A percentile compares a stretch with the other conserved stretches of the same genome.
phyloP scores from a whole-genome alignment of 108 stramenopile genomes.

The Nitzschia sp. region DNA sequence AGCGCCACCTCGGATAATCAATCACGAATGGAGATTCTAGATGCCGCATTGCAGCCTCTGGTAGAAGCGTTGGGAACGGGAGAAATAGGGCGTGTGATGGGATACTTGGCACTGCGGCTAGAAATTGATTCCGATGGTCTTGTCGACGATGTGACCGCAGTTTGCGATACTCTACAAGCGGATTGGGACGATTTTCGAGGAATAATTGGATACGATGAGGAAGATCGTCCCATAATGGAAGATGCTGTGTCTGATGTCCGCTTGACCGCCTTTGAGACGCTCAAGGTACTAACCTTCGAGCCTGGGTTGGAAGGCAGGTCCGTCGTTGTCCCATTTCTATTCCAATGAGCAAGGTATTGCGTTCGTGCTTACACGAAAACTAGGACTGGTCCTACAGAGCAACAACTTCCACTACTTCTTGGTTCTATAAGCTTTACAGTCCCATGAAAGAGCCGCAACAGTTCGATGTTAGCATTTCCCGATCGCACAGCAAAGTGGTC shows the following conservation, averaged over 20 bases:
- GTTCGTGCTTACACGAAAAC: no score
- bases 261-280: slow-evolving; percentile 27
- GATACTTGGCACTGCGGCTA: slow-evolving; percentile 37
- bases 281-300: slow-evolving; percentile 27
- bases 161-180: slow-evolving; percentile 42
- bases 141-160: slow-evolving; percentile 22
- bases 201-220: slow-evolving; percentile 40
- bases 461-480: no score
- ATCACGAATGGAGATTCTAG: not conserved
- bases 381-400: no score
- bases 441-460: no score
- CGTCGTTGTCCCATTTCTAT: slow-evolving; percentile 39
- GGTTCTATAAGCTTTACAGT: no score
- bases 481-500: not conserved
- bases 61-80: slow-evolving; percentile 30
- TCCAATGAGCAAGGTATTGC: slow-evolving; percentile 28
- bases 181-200: slow-evolving; percentile 36
- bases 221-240: slow-evolving; percentile 30
- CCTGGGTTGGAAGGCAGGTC: slow-evolving; percentile 11
- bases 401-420: no score
- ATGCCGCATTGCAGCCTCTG: slow-evolving; percentile 21
- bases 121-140: slow-evolving; percentile 24
- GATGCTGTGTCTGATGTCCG: slow-evolving; percentile 37
- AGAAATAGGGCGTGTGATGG: slow-evolving; percentile 43
- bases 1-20: not conserved